phyloP scores from a whole-genome alignment of 169 alveolate genomes.

The Toxoplasma gondii region DNA sequence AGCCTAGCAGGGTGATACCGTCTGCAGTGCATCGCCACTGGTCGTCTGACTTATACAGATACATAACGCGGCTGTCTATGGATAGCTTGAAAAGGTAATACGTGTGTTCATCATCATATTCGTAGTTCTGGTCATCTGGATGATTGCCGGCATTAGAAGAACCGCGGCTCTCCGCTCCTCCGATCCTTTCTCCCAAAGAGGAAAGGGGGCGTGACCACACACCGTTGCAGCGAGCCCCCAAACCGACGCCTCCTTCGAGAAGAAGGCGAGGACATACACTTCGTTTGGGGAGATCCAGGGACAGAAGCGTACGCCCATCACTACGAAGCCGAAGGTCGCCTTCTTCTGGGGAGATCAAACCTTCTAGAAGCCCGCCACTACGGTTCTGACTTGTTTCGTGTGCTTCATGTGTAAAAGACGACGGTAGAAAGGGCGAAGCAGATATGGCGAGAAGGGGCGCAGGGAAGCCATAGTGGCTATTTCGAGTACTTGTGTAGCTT shows the following conservation, averaged over 20 bases:
- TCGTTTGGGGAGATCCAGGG: not conserved
- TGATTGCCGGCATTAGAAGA: not conserved
- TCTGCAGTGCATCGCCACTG: constrained; percentile 46
- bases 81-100: constrained; percentile 5
- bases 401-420: not conserved
- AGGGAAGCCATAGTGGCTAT: constrained; percentile 24
- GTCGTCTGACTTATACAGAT: not conserved
- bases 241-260: constrained; percentile 17
- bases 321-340: not conserved
- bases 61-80: constrained; percentile 29
- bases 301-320: not conserved
- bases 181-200: not conserved
- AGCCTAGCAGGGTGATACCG: constrained; percentile 8
- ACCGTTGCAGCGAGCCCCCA: constrained; percentile 24
- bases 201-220: constrained; percentile 11
- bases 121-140: not conserved
- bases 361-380: not conserved
- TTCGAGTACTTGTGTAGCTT: not conserved
- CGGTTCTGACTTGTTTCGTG: not conserved
- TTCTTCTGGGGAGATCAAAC: constrained; percentile 1
- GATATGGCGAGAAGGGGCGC: not conserved
- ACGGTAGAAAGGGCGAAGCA: not conserved
- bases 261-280: constrained; percentile 5
- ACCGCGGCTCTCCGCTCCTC: not conserved
- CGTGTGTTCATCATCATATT: not conserved